phyloP scores from a whole-genome alignment of 2,329 filamentous ascomycete species.

The Bisporella sp. region DNA sequence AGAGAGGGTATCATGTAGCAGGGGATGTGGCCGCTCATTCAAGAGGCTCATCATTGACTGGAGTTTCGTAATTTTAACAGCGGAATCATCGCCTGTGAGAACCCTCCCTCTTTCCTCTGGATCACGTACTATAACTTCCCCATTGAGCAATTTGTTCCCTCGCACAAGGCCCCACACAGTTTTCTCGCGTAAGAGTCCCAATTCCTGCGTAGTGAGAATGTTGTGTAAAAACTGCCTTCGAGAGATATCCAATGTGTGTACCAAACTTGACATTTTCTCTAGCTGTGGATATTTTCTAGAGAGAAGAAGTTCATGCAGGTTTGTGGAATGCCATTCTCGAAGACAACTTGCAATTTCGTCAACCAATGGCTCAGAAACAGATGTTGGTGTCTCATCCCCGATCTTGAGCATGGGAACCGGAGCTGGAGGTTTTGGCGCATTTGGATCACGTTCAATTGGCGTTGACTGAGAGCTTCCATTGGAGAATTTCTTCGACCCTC shows the following conservation, averaged over 20 bases:
- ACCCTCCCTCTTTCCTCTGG: constrained; percentile 76
- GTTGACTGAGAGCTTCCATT: neutral
- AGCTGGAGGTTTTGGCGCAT: constrained; percentile 71
- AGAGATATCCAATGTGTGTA: constrained; percentile 76
- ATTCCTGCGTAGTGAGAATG: constrained; percentile 82
- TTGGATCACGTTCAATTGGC: constrained; percentile 50
- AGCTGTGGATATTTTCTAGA: constrained; percentile 73
- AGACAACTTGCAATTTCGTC: constrained; percentile 97
- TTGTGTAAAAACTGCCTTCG: constrained; percentile 89
- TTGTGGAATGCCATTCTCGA: constrained; percentile 96
- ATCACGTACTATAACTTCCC: constrained; percentile 91
- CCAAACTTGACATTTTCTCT: constrained; percentile 73
- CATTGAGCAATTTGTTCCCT: constrained; percentile 89
- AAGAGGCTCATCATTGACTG: constrained; percentile 96
- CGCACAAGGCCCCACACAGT: constrained; percentile 93
- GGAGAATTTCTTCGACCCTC: constrained; percentile 9
- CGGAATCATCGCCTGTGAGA: constrained; percentile 85
- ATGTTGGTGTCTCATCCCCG: constrained; percentile 92
- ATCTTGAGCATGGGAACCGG: constrained; percentile 97
- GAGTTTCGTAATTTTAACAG: constrained; percentile 81
- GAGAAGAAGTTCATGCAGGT: constrained; percentile 85
- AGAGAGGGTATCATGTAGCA: constrained; percentile 60
- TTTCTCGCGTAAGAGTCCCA: constrained; percentile 72
- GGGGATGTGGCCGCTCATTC: constrained; percentile 67
- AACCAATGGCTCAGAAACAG: constrained; percentile 79